phyloP scores from a whole-genome alignment of 176 grass and related monocot genomes.

The Juncus inflexus region DNA sequence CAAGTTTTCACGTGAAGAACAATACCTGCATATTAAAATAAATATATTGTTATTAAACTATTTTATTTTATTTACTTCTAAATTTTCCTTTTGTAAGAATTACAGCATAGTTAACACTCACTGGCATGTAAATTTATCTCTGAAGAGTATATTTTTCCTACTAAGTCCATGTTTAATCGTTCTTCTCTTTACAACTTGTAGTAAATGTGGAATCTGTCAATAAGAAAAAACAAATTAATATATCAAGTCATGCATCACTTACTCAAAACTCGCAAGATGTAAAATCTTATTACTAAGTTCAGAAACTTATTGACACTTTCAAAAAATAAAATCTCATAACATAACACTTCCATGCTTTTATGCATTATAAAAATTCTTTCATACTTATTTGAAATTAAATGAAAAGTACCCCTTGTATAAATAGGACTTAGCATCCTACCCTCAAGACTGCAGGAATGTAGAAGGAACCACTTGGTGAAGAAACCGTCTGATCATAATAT shows the following conservation, averaged over 20 bases:
- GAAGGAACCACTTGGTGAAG: conserved; percentile 73
- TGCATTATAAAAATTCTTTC: no score
- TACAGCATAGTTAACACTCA: conserved; percentile 43
- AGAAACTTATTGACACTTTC: no score
- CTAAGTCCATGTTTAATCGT: conserved; percentile 68
- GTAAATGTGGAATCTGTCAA: conserved; percentile 76
- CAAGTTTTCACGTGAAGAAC: conserved; percentile 64
- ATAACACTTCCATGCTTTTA: no score
- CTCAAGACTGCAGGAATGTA: conserved; percentile 88
- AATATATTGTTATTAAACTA: neutral
- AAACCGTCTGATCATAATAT: conserved; percentile 90
- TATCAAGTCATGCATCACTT: no score
- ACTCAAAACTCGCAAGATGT: no score
- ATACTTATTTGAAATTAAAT: no score
- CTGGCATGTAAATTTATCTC: conserved; percentile 89
- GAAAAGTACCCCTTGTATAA: no score
- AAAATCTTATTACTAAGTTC: neutral
- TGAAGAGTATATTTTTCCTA: conserved; percentile 74
- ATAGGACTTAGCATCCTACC: conserved; percentile 25
- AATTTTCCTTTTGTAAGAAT: conserved; percentile 6
- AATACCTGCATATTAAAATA: conserved; percentile 59
- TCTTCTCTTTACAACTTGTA: conserved; percentile 79
- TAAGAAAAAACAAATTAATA: conserved; percentile 1
- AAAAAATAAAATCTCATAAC: no score
- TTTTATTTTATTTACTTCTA: conserved; percentile 16